A percentile compares a stretch with the other conserved stretches of the same genome.
Conservation (phyloP, 2,329 filamentous ascomycete species). For the Apiospora kogelbergensis region DNA sequence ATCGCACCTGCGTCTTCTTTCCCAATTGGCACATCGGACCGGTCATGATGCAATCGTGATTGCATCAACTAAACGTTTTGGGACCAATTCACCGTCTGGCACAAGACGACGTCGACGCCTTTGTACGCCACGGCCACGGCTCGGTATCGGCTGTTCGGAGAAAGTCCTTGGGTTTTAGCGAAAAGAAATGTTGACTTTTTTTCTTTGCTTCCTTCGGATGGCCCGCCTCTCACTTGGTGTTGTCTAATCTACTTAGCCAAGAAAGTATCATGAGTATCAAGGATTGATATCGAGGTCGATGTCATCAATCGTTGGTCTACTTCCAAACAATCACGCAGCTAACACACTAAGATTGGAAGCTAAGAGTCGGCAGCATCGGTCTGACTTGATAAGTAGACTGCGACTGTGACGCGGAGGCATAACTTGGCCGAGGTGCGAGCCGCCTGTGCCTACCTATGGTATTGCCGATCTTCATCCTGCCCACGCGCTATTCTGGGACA, state of each 20-base stretch:
- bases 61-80: not conserved
- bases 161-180: not conserved
- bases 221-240: not conserved
- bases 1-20: not conserved
- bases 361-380: not conserved
- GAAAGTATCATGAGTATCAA: not conserved
- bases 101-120: not conserved
- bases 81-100: not conserved
- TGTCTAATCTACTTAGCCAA: not conserved
- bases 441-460: not conserved
- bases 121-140: not conserved
- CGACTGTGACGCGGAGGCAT: not conserved
- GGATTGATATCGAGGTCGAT: not conserved
- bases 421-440: not conserved
- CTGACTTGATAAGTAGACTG: not conserved
- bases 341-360: not conserved
- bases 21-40: not conserved
- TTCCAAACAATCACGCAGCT: not conserved
- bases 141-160: not conserved
- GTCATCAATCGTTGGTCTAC: too few species aligned
- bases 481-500: not conserved
- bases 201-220: not conserved
- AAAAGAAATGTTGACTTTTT: not conserved
- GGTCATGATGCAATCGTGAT: not conserved
- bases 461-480: not conserved